Conservation (phyloP, 495 filamentous ascomycete genomes). For the Podospora pseudoanserina region DNA sequence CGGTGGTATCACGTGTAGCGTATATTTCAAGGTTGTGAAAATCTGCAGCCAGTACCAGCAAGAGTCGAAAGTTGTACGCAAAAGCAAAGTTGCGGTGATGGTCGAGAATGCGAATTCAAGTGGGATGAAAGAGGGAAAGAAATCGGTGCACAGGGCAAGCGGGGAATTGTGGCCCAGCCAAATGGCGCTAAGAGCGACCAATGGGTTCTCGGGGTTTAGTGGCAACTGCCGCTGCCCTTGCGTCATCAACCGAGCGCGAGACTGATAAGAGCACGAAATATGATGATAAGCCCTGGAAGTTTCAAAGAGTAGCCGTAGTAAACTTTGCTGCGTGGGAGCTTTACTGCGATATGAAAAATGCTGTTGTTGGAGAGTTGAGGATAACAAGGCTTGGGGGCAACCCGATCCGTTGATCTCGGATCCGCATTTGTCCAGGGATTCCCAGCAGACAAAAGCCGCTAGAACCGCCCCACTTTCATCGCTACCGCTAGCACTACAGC, state of each 20-base stretch:
- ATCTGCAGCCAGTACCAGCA: slow-evolving; percentile 1
- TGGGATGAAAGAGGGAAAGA: slow-evolving; percentile 1
- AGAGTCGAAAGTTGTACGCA: background rate
- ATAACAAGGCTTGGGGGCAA: background rate
- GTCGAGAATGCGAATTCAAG: background rate
- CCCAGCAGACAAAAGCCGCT: background rate
- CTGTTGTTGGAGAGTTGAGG: background rate
- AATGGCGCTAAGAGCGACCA: slow-evolving; percentile 5
- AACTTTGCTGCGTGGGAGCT: too few relatives aligned
- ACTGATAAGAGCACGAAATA: background rate
- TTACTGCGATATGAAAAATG: background rate
- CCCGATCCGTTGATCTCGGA: background rate
- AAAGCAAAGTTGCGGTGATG: background rate
- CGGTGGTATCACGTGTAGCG: background rate
- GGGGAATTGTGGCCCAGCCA: background rate
- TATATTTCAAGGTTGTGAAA: background rate
- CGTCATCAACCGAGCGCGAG: slow-evolving; percentile 4
- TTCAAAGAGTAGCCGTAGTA: too few relatives aligned
- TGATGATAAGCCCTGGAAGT: too few relatives aligned
- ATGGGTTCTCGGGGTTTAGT: background rate
- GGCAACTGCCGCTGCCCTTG: background rate
- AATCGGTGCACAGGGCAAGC: background rate
- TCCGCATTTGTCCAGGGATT: background rate
- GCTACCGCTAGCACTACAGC: background rate
- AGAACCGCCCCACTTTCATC: background rate